phyloP scores from a whole-genome alignment of 257 asterid genomes.

The Solanum appendiculatum region DNA sequence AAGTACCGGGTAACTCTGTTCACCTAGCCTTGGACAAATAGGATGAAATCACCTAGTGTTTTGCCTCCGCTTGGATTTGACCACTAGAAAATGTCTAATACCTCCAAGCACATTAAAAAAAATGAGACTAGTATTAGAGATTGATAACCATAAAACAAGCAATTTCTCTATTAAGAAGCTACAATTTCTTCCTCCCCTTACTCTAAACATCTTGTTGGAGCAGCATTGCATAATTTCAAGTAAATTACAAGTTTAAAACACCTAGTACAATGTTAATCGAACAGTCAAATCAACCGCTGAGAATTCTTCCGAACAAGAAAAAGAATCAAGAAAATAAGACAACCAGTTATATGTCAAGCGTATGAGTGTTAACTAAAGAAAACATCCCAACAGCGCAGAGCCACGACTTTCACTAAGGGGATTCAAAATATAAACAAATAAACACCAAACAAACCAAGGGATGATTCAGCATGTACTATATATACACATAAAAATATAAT shows the following conservation, averaged over 20 bases:
- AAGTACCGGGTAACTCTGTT: not conserved
- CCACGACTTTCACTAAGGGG: not conserved
- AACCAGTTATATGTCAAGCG: not conserved
- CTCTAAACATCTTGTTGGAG: not conserved
- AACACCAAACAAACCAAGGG: not conserved
- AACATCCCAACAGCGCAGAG: not conserved
- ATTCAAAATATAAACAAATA: not conserved
- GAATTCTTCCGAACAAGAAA: not conserved
- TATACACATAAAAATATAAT: not conserved
- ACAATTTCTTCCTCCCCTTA: not conserved
- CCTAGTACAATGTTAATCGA: not conserved
- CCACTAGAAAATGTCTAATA: not conserved
- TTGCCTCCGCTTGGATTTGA: not conserved
- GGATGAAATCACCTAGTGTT: not conserved
- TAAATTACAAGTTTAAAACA: not conserved
- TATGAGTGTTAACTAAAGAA: not conserved
- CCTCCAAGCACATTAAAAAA: not conserved
- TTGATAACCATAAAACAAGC: not conserved
- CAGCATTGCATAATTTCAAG: not conserved
- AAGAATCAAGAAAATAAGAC: not conserved
- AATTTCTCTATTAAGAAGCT: not conserved
- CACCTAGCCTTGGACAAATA: not conserved
- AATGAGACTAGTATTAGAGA: not conserved
- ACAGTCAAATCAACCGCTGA: not conserved
- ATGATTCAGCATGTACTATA: not conserved